Evolutionary conservation across 2,329 filamentous ascomycete species (phyloP).

Genomic region (Didymosphaeria variabile): DNA sequence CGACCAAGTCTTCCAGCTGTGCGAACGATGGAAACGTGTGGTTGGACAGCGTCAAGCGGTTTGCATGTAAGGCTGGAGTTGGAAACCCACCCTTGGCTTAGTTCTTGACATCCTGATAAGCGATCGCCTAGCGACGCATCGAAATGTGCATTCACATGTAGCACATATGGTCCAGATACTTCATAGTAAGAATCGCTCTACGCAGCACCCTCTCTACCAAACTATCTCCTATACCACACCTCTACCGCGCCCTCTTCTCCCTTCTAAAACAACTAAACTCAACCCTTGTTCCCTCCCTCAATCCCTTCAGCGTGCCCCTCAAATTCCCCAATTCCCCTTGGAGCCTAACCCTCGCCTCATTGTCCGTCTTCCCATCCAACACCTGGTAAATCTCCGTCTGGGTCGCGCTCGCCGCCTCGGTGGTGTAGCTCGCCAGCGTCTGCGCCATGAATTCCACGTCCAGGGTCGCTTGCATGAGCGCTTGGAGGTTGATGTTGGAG

Average conservation of each 20-base stretch:
- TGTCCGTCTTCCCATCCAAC: constrained; percentile 87
- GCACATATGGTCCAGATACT: too few relatives aligned
- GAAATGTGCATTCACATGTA: too few relatives aligned
- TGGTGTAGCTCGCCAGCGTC: constrained; percentile 89
- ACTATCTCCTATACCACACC: background rate
- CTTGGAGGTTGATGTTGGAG: constrained; percentile 69
- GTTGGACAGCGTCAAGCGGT: too few relatives aligned
- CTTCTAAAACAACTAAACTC: constrained; percentile 50
- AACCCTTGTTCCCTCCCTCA: constrained; percentile 48
- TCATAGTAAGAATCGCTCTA: too few relatives aligned
- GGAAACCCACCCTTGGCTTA: too few relatives aligned
- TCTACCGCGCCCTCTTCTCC: constrained; percentile 32
- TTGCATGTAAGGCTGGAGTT: too few relatives aligned
- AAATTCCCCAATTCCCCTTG: constrained; percentile 91
- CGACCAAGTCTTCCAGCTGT: too few relatives aligned
- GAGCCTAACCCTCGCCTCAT: constrained; percentile 78
- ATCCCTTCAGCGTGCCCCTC: constrained; percentile 81
- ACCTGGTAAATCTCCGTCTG: constrained; percentile 94
- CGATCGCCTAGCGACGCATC: too few relatives aligned
- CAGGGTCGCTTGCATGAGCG: constrained; percentile 94
- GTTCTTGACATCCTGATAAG: too few relatives aligned
- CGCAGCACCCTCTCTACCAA: too few relatives aligned
- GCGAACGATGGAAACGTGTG: too few relatives aligned
- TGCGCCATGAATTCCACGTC: constrained; percentile 98
- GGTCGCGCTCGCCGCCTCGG: constrained; percentile 78